phyloP scores from a whole-genome alignment of 2,329 filamentous ascomycete species.

The Ophiostoma piceae region DNA sequence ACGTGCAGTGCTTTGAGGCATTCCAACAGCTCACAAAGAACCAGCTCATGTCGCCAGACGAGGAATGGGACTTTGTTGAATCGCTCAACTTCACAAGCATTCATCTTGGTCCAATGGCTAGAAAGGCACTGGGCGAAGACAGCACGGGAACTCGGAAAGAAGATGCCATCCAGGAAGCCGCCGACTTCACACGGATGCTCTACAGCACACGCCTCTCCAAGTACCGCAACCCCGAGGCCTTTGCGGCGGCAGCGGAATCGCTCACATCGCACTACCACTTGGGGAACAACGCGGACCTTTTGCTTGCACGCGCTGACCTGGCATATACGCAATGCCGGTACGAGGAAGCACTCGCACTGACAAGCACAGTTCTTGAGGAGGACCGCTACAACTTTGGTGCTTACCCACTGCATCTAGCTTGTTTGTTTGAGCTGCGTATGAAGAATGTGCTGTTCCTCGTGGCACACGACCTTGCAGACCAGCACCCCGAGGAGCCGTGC shows the following conservation, averaged over 20 bases:
- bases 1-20: conserved; percentile 96
- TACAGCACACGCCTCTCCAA: conserved; percentile 95
- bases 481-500: conserved; percentile 82
- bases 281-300: conserved; percentile 77
- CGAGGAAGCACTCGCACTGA: conserved; percentile 77
- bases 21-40: conserved; percentile 98
- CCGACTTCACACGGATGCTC: conserved; percentile 89
- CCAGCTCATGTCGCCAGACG: conserved; percentile 78
- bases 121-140: conserved; percentile 42
- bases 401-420: conserved; percentile 87
- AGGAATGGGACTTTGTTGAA: conserved; percentile 85
- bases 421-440: conserved; percentile 78
- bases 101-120: conserved; percentile 53
- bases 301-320: conserved; percentile 83
- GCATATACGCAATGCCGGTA: conserved; percentile 94
- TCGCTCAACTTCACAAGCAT: conserved; percentile 87
- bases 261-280: conserved; percentile 92
- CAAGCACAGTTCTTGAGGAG: conserved; percentile 70
- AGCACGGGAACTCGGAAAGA: conserved; percentile 3
- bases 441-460: conserved; percentile 88
- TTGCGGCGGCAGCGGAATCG: conserved; percentile 80
- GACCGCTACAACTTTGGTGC: conserved; percentile 87
- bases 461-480: conserved; percentile 86
- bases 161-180: conserved; percentile 67
- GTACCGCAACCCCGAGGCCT: conserved; percentile 79